Conservation (phyloP, 768 basidiomycete species). For the Pulveroboletus sp. region DNA sequence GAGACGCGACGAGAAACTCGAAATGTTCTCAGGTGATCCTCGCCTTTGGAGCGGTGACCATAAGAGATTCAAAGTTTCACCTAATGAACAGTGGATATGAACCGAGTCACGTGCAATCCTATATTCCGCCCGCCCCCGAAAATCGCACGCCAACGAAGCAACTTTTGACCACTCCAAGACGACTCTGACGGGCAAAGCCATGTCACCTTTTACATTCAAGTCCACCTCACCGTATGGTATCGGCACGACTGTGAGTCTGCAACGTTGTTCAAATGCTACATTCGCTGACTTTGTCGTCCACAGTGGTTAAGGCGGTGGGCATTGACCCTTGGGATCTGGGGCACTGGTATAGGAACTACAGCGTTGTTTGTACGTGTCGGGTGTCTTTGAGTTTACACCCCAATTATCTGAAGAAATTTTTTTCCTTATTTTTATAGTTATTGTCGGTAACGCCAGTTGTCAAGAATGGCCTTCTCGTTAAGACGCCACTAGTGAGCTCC, state of each 20-base stretch:
- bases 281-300: neutral
- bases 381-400: neutral
- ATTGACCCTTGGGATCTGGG: constrained; percentile 63
- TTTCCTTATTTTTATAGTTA: constrained; percentile 37
- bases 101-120: constrained; percentile 18
- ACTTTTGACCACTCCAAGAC: neutral
- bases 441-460: constrained; percentile 85
- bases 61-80: too few species aligned
- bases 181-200: constrained; percentile 15
- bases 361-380: constrained; percentile 53
- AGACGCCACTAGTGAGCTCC: constrained; percentile 67
- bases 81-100: too few species aligned
- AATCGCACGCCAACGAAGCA: neutral
- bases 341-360: constrained; percentile 59
- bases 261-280: neutral
- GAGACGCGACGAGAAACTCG: too few species aligned
- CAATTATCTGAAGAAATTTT: neutral
- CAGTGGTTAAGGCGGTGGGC: constrained; percentile 57
- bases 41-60: too few species aligned
- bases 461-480: constrained; percentile 65
- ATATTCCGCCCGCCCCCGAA: constrained; percentile 12
- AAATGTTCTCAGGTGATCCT: too few species aligned
- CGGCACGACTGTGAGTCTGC: constrained; percentile 36
- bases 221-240: constrained; percentile 36
- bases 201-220: constrained; percentile 43